These are phyloP conservation scores for Trichoderma cornu-damae DNA, from an alignment of 2,329 filamentous ascomycete species.

Conservation along the genomic window DNA sequence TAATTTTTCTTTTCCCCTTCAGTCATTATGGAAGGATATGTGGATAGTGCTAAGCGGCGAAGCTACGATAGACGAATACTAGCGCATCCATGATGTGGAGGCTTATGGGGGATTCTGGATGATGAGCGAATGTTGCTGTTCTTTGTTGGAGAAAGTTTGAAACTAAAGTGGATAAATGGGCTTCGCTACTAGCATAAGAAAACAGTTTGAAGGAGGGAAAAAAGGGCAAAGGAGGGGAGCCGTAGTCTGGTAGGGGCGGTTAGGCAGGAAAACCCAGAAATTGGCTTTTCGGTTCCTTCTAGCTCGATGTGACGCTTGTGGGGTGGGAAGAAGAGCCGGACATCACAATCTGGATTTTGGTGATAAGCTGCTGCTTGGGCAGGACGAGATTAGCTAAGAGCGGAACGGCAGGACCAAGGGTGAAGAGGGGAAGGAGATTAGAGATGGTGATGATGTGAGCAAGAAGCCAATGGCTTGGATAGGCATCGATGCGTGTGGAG, in stretches of 20 bases:
- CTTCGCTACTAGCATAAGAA: background rate
- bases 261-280: conserved; percentile 9
- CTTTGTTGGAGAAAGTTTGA: conserved; percentile 2
- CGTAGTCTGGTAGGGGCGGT: background rate
- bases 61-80: conserved; percentile 13
- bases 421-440: background rate
- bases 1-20: background rate
- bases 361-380: background rate
- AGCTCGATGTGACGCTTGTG: conserved; percentile 7
- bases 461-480: conserved; percentile 7
- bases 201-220: background rate
- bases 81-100: conserved; percentile 1
- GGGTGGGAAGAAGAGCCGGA: background rate
- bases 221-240: background rate
- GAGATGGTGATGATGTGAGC: conserved; percentile 6
- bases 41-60: conserved; percentile 7
- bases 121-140: background rate
- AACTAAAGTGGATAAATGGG: background rate
- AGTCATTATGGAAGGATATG: background rate
- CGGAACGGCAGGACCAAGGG: background rate
- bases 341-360: conserved; percentile 1
- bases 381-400: background rate
- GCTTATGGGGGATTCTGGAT: conserved; percentile 8
- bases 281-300: conserved; percentile 9
- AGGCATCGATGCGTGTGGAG: conserved; percentile 11